These are phyloP conservation scores for Trichoderma sp. DNA, from an alignment of 2,329 filamentous ascomycete species.

Conservation along the genomic window DNA sequence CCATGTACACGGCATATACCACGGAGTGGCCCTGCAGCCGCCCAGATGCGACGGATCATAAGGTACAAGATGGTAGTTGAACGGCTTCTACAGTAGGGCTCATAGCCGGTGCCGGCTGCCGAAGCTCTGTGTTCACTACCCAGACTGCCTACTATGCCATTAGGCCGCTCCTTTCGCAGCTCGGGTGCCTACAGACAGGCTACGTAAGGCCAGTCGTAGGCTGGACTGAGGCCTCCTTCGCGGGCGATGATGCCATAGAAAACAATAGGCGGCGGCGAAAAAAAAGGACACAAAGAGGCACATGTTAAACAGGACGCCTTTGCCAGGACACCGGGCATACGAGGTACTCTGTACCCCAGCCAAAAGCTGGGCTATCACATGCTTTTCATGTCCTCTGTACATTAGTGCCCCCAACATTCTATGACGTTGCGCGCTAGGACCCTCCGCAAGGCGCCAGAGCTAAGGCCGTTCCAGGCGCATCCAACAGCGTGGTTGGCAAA, in stretches of 20 bases:
- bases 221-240: background rate
- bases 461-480: background rate
- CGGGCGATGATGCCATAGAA: background rate
- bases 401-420: background rate
- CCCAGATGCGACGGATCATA: background rate
- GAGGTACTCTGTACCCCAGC: constrained; percentile 2
- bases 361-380: constrained; percentile 4
- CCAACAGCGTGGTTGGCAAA: background rate
- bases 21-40: background rate
- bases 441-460: constrained; percentile 1
- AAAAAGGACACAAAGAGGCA: background rate
- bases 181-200: background rate
- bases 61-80: background rate
- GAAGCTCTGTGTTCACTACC: background rate
- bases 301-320: constrained; percentile 15
- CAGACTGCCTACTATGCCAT: too few relatives aligned
- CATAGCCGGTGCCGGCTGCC: background rate
- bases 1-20: background rate
- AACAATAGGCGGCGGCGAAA: background rate
- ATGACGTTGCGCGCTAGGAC: constrained; percentile 18
- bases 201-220: constrained; percentile 7
- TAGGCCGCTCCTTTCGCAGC: background rate
- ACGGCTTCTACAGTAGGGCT: too few relatives aligned
- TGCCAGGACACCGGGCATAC: background rate
- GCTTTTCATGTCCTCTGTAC: constrained; percentile 17